Evolutionary conservation across 306 rosid genomes (phyloP).

Genomic region (Pyrus betulifolia): DNA sequence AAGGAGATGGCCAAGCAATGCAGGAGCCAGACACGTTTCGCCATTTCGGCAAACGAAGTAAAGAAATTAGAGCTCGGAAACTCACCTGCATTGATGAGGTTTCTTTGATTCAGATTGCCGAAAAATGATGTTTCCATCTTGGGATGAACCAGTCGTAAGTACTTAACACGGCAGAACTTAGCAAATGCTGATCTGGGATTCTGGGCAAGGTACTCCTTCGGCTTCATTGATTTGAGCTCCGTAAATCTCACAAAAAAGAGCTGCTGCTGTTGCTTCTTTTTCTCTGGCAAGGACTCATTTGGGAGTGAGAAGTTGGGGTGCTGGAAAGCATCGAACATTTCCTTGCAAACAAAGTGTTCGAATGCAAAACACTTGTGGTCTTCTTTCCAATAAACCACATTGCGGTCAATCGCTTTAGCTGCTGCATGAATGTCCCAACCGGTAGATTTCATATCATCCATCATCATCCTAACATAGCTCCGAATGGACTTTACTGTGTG

Average conservation of each 20-base stretch:
- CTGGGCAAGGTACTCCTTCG: constrained; percentile 37
- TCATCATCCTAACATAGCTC: constrained; percentile 48
- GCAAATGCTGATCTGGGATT: constrained; percentile 63
- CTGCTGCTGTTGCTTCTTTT: constrained; percentile 26
- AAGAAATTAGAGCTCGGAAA: constrained; percentile 56
- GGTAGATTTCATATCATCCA: constrained; percentile 59
- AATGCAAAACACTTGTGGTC: constrained; percentile 76
- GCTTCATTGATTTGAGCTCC: constrained; percentile 57
- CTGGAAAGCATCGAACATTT: constrained; percentile 72
- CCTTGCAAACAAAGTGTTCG: constrained; percentile 68
- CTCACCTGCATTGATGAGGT: constrained; percentile 43
- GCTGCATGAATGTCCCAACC: constrained; percentile 63
- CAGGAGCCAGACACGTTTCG: constrained; percentile 74
- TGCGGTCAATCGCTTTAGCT: constrained; percentile 43
- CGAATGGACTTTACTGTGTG: constrained; percentile 47
- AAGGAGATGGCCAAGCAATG: constrained; percentile 81
- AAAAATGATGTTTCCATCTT: constrained; percentile 67
- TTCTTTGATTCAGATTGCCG: constrained; percentile 58
- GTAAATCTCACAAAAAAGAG: constrained; percentile 47
- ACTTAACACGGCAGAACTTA: constrained; percentile 61
- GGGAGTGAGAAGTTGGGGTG: constrained; percentile 52
- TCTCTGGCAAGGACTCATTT: constrained; percentile 27
- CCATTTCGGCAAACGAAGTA: constrained; percentile 66
- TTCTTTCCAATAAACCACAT: constrained; percentile 41
- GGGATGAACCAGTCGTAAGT: constrained; percentile 59